A percentile compares a stretch with the other conserved stretches of the same genome.
Evolutionary conservation across 768 basidiomycete species (phyloP).

Genomic region (Mycena galopus): DNA sequence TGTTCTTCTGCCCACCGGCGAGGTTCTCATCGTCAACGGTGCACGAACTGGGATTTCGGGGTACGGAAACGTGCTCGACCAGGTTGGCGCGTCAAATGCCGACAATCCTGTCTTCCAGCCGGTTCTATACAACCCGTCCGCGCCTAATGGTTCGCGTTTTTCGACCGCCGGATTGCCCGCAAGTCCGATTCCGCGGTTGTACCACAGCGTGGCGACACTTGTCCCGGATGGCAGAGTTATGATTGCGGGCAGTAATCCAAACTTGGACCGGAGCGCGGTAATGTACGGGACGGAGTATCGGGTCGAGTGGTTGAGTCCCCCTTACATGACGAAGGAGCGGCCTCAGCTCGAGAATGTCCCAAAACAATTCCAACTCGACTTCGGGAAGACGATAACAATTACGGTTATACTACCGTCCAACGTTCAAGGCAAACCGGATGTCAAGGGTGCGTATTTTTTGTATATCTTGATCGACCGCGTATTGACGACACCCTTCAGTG

Average conservation of each 20-base stretch:
- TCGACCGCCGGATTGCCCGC: conserved; percentile 67
- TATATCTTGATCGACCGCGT: not conserved
- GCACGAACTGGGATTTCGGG: conserved; percentile 81
- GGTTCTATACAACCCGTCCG: conserved; percentile 75
- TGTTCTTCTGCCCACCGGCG: conserved; percentile 84
- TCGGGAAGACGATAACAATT: conserved; percentile 62
- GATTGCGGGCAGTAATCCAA: conserved; percentile 89
- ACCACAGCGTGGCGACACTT: conserved; percentile 87
- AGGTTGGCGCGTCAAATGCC: conserved; percentile 84
- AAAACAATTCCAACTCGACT: conserved; percentile 56
- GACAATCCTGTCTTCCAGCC: conserved; percentile 78
- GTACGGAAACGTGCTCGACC: conserved; percentile 79
- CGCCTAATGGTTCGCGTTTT: conserved; percentile 70
- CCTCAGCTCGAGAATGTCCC: conserved; percentile 61
- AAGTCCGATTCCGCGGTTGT: conserved; percentile 79
- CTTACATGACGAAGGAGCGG: conserved; percentile 77
- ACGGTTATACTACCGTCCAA: conserved; percentile 54
- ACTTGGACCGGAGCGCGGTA: conserved; percentile 79
- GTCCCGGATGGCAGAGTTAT: conserved; percentile 79
- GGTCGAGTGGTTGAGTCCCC: conserved; percentile 88
- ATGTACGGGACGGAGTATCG: conserved; percentile 89
- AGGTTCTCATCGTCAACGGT: conserved; percentile 83
- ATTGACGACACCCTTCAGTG: conserved; percentile 54
- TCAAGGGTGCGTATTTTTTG: conserved; percentile 61
- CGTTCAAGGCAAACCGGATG: conserved; percentile 48